A percentile compares a stretch with the other conserved stretches of the same genome.
These are phyloP conservation scores for Pelagophyceae sp. DNA, from an alignment of 352 stramenopile genomes.

Conservation along the genomic window DNA sequence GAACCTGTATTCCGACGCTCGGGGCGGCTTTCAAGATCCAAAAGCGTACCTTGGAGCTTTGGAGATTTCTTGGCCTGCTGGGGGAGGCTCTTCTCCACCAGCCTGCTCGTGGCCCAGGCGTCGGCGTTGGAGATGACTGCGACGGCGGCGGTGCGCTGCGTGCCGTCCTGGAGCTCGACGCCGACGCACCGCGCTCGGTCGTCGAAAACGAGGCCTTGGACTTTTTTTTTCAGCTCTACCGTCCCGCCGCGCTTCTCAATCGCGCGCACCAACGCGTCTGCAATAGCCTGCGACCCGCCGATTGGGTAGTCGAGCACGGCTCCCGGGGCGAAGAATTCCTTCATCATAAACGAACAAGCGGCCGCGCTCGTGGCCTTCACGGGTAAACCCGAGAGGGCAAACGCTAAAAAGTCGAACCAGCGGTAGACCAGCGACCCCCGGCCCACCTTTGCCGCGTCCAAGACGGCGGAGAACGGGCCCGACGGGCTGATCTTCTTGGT, in stretches of 20 bases:
- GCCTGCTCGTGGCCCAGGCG: conserved; percentile 44
- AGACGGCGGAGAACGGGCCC: conserved; percentile 45
- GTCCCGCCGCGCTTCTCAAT: conserved; percentile 44
- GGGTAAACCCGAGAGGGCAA: conserved; percentile 53
- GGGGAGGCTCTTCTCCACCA: too few species aligned
- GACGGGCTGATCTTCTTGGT: conserved; percentile 47
- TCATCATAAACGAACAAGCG: conserved; percentile 58
- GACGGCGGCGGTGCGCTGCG: conserved; percentile 36
- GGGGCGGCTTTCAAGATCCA: conserved; percentile 25
- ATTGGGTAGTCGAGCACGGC: conserved; percentile 58
- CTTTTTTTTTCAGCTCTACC: conserved; percentile 43
- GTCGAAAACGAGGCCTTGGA: conserved; percentile 47
- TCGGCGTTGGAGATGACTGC: conserved; percentile 56
- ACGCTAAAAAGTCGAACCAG: conserved; percentile 59
- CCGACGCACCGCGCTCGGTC: conserved; percentile 42
- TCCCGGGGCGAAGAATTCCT: conserved; percentile 52
- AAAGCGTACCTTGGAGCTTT: conserved; percentile 2
- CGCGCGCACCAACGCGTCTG: conserved; percentile 50
- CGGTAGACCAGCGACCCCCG: conserved; percentile 39
- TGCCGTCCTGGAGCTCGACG: conserved; percentile 35
- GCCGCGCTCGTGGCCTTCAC: conserved; percentile 47
- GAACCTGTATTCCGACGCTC: conserved; percentile 21
- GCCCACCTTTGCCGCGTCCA: conserved; percentile 40
- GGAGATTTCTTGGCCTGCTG: neutral
- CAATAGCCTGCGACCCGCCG: conserved; percentile 50